Evolutionary conservation across 2,329 filamentous ascomycete genomes (phyloP), one percentile per base, ranked within the genome.

Genomic region (Fusarium sambucinum): DNA sequence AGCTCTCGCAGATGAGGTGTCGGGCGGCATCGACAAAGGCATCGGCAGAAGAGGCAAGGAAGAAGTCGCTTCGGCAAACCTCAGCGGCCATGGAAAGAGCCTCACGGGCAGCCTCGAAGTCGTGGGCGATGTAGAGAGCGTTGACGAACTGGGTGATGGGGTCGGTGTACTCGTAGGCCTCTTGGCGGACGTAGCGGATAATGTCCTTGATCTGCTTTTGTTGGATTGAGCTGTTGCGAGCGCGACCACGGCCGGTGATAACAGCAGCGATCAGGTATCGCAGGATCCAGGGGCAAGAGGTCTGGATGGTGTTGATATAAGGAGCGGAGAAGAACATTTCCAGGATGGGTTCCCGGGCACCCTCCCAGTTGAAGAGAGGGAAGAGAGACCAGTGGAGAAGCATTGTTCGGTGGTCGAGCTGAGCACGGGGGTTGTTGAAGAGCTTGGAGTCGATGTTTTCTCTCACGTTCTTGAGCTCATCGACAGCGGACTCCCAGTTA

Each of bases 221-320:
- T 85, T 99, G 96, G 75, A 89, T 85, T 70, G 90, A 89, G 59
- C 91, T 92, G 84, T 96, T 97, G 78, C 94, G 90, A 44, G 89
- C 81, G 70, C 93, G 91, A 78, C 86, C 90, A 64, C 93, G 92
- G 84, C 95, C 96, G 67, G 94, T 97, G 80, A 99, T 97, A 76
- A 99, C 95, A 72, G 95, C 92, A 50, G 94, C 94, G 63, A 94
- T 90, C 61, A 99, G 87, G 82, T 99, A 99, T 74, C 96, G 91
- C 75, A 99, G 87, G 69, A 97, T 90, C 96, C 96, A 99, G 9
- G 96, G 95, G 86, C 94, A 97, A 75, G 90, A 92, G 62, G 96
- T 97, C 87, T 99, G 96, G 80, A 99, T 97, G 75, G 95, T 98
- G 89, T 98, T 99, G 89, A 99, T 99, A 87, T 93, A 99, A 75